Evolutionary conservation across 495 filamentous ascomycete species (phyloP), one percentile per base, ranked within the genome.

Genomic region (Aspergillus incahuasiensis): DNA sequence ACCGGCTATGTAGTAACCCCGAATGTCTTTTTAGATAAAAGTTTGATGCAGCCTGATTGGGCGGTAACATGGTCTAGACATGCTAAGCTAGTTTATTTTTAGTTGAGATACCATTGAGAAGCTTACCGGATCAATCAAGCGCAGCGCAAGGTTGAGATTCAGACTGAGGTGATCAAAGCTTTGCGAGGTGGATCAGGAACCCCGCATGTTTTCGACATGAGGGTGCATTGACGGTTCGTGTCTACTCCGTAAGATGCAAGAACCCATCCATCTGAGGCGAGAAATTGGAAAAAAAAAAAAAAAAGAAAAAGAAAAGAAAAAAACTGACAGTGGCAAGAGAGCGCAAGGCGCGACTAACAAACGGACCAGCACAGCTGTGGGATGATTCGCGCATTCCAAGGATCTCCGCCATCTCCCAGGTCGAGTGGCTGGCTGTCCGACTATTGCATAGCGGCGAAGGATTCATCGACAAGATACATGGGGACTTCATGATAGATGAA

Each of bases 1-100:
- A n/a, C 68, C 72, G 16, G 61, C 74, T 28, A 58, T 76, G 42
- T 77, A 68, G 42, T 77, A 68, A 38, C 34, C 5, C 25, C 6
- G 1, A 20, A 4, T 30, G 38, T 20, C 7, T 30, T 35, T 21
- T 9, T 20, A 18, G 30, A 42, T 5, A 50, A 50, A 50, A 50
- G 34, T 40, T 40, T 50, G 34, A 22, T 28, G 28, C 0, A 34
- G 46, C 6, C 19, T 6, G 12, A 12, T 48, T 34, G 20, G 25
- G 12, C 20, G 42, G 5, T 24, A 21, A 5, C 1, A 2, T 25
- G 42, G n/a, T 45, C 6, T 20, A 16, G 2, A 45, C 19, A 22
- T 16, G 34, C 30, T 50, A 45, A n/a, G 35, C 18, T 50, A 39
- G 15, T 28, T 18, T 53, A 35, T 34, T 21, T 57, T 48, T 48